Conservation (phyloP, 805 yeast genomes). For the Wickerhamia fluorescens region DNA sequence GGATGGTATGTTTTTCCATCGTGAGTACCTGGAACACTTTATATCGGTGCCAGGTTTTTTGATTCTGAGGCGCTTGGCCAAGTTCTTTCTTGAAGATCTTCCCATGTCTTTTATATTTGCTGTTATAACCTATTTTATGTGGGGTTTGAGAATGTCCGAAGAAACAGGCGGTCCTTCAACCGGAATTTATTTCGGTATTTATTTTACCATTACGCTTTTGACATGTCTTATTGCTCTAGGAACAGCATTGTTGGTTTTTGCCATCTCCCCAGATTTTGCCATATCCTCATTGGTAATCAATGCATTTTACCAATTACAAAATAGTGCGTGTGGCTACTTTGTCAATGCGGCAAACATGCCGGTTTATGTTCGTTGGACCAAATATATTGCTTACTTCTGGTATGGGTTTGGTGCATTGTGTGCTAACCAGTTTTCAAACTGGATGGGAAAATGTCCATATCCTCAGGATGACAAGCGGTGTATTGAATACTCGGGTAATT, state of each 20-base stretch:
- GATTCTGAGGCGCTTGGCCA: constrained; percentile 57
- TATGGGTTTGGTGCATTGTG: constrained; percentile 20
- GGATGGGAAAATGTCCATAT: constrained; percentile 23
- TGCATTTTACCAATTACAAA: constrained; percentile 19
- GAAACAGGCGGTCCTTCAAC: constrained; percentile 8
- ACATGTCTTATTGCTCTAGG: constrained; percentile 13
- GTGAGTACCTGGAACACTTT: constrained; percentile 67
- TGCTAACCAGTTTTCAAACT: constrained; percentile 17
- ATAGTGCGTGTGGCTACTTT: constrained; percentile 22
- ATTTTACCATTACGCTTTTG: constrained; percentile 13
- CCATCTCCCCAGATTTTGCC: constrained; percentile 14
- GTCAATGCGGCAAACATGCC: constrained; percentile 22
- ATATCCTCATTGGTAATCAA: constrained; percentile 13
- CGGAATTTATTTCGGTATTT: constrained; percentile 14
- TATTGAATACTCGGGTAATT: constrained; percentile 45
- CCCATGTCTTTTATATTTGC: constrained; percentile 55
- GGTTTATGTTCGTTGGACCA: constrained; percentile 22
- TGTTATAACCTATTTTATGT: constrained; percentile 65
- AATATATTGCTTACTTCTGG: constrained; percentile 22
- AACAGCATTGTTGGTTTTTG: constrained; percentile 15
- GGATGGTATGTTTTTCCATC: constrained; percentile 30
- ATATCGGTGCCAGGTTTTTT: constrained; percentile 64
- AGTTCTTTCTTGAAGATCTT: constrained; percentile 62
- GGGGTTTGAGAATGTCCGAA: constrained; percentile 46
- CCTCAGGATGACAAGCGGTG: constrained; percentile 26